Percentiles rank a stretch among this genome's conserved stretches.
phyloP scores from a whole-genome alignment of 371 early-diverging fungal genomes.

The Coemansia sp. region DNA sequence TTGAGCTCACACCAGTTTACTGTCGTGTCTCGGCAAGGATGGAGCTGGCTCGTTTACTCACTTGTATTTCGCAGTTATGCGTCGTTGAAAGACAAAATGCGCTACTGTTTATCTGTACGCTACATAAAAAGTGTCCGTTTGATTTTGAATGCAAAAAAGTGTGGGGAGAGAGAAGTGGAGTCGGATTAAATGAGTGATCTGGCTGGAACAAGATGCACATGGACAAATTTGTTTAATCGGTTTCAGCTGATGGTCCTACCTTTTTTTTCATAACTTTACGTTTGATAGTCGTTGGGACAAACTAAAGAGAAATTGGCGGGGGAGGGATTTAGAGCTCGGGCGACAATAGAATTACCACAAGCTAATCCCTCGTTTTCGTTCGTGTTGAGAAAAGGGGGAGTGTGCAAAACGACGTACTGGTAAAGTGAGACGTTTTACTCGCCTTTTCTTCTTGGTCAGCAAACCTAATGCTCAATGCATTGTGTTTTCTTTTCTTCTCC shows the following conservation, averaged over 20 bases:
- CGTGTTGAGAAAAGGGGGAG: no score
- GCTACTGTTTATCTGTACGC: not conserved
- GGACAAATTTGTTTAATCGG: not conserved
- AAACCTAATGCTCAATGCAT: not conserved
- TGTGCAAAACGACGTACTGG: not conserved
- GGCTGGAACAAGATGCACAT: slow-evolving; percentile 6
- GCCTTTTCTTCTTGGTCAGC: not conserved
- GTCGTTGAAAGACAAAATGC: not conserved
- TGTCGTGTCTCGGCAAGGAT: not conserved
- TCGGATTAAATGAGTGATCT: not conserved
- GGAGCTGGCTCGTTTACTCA: not conserved
- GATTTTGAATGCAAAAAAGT: no score
- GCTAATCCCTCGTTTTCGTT: no score
- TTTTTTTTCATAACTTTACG: no score
- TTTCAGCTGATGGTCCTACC: no score
- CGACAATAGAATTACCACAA: no score
- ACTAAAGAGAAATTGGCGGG: no score
- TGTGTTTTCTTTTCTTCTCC: not conserved
- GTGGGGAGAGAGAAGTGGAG: not conserved
- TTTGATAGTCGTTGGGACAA: no score
- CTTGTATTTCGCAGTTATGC: not conserved
- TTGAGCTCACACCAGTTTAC: not conserved
- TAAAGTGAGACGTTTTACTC: slow-evolving; percentile 1
- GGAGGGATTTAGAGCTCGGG: no score
- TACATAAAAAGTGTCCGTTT: no score